A percentile compares a stretch with the other conserved stretches of the same genome.
phyloP scores from a whole-genome alignment of 2,329 filamentous ascomycete genomes.

The Monosporascus sp. region DNA sequence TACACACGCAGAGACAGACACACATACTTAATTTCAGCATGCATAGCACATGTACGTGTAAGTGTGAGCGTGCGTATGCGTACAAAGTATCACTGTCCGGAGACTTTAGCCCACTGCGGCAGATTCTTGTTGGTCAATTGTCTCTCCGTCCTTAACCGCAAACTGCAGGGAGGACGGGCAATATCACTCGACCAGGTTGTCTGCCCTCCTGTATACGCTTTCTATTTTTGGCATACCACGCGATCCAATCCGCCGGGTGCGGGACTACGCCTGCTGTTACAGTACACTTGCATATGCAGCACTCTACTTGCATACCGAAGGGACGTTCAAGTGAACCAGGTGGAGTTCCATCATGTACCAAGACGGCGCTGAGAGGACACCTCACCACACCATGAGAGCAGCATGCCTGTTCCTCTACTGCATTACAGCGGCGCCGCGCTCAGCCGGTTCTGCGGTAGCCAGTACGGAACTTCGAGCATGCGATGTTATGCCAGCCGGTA shows the following conservation, averaged over 20 bases:
- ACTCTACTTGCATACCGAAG: too few species aligned
- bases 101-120: too few species aligned
- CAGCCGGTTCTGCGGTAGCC: neutral
- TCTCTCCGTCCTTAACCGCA: too few species aligned
- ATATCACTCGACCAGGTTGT: too few species aligned
- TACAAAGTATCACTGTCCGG: too few species aligned
- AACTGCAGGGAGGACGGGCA: neutral
- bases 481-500: too few species aligned
- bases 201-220: neutral
- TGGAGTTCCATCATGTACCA: neutral
- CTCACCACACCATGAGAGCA: neutral
- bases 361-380: neutral
- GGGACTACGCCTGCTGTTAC: neutral
- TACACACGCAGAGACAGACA: too few species aligned
- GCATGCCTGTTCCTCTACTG: neutral
- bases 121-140: too few species aligned
- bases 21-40: too few species aligned
- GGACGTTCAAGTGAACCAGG: too few species aligned
- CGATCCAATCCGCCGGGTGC: constrained; percentile 1
- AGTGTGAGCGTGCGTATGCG: too few species aligned
- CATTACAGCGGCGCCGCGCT: neutral
- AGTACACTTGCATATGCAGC: neutral
- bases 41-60: too few species aligned
- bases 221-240: neutral
- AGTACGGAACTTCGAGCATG: neutral